Evolutionary conservation across 2,329 filamentous ascomycete genomes (phyloP).

Genomic region (Exophiala mesophila): DNA sequence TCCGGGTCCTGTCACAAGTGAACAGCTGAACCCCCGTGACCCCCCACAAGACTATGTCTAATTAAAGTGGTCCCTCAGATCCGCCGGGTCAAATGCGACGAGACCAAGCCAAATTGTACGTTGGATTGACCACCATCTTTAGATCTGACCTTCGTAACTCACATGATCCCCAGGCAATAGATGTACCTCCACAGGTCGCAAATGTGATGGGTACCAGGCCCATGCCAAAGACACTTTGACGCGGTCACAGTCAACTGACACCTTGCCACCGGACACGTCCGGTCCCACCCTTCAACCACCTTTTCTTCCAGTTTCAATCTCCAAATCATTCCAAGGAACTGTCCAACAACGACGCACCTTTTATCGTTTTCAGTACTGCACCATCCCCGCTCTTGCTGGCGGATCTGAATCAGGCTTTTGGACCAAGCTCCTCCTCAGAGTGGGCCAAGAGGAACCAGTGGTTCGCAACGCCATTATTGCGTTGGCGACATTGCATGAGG

Average conservation of each 20-base stretch:
- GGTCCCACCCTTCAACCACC: slow-evolving; percentile 10
- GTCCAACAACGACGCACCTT: slow-evolving; percentile 56
- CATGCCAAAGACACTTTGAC: slow-evolving; percentile 32
- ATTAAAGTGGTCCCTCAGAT: slow-evolving; percentile 18
- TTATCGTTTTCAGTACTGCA: slow-evolving; percentile 57
- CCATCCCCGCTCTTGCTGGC: slow-evolving; percentile 59
- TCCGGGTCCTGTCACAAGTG: slow-evolving; percentile 1
- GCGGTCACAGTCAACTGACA: slow-evolving; percentile 9
- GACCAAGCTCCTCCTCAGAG: slow-evolving; percentile 58
- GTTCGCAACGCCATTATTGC: slow-evolving; percentile 63
- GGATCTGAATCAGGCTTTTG: slow-evolving; percentile 65
- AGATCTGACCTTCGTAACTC: slow-evolving; percentile 10
- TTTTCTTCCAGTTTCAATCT: slow-evolving; percentile 26
- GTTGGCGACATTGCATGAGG: slow-evolving; percentile 61
- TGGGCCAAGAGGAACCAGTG: slow-evolving; percentile 57
- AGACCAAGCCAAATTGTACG: slow-evolving; percentile 37
- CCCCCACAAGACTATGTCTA: slow-evolving; percentile 7
- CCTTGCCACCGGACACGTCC: slow-evolving; percentile 12
- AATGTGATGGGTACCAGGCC: slow-evolving; percentile 53
- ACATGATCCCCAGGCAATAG: slow-evolving; percentile 41
- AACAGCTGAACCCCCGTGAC: slow-evolving; percentile 13
- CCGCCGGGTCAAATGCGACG: slow-evolving; percentile 44
- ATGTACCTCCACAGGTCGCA: slow-evolving; percentile 55
- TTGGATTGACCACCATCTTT: slow-evolving; percentile 3
- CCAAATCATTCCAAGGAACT: slow-evolving; percentile 44